Percentiles rank a stretch among this genome's conserved stretches.
These are phyloP conservation scores for Entomortierella lignicola DNA, from an alignment of 192 early-diverging fungal species.

Conservation along the genomic window DNA sequence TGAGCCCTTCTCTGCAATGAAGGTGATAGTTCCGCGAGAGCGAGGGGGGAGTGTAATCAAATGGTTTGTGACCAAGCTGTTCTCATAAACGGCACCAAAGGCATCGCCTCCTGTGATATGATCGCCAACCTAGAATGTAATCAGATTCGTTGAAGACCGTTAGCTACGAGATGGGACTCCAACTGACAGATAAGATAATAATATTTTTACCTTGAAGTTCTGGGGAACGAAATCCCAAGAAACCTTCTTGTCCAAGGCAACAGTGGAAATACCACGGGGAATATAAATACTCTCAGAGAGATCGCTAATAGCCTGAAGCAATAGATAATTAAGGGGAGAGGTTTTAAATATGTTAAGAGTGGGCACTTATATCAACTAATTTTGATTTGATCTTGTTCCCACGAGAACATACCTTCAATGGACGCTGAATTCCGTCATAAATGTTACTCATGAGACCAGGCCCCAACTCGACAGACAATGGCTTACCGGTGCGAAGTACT, in stretches of 20 bases:
- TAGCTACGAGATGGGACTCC: not conserved
- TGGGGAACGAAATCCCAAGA: conserved; percentile 96
- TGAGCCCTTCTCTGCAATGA: conserved; percentile 91
- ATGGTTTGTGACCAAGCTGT: conserved; percentile 92
- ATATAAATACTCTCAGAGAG: conserved; percentile 97
- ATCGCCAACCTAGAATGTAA: conserved; percentile 79
- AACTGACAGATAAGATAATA: not conserved
- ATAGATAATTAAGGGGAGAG: no score
- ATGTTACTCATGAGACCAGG: conserved; percentile 97
- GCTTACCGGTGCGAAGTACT: conserved; percentile 97
- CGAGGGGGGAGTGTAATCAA: conserved; percentile 96
- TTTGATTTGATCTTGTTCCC: not conserved
- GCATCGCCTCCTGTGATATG: conserved; percentile 99
- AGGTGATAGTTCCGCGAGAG: conserved; percentile 93
- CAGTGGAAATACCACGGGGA: conserved; percentile 98
- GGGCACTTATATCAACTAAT: not conserved
- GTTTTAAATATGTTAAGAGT: no score
- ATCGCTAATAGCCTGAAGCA: conserved; percentile 85
- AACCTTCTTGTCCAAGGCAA: conserved; percentile 90
- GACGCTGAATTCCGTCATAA: conserved; percentile 99
- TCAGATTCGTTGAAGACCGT: not conserved
- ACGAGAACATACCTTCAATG: conserved; percentile 76
- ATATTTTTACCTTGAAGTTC: conserved; percentile 80
- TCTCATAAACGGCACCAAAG: conserved; percentile 94
- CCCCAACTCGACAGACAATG: conserved; percentile 97